Percentiles rank a stretch among this genome's conserved stretches.
Evolutionary conservation across 169 alveolate genomes (phyloP).

Genomic region (Plasmodium cynomolgi): DNA sequence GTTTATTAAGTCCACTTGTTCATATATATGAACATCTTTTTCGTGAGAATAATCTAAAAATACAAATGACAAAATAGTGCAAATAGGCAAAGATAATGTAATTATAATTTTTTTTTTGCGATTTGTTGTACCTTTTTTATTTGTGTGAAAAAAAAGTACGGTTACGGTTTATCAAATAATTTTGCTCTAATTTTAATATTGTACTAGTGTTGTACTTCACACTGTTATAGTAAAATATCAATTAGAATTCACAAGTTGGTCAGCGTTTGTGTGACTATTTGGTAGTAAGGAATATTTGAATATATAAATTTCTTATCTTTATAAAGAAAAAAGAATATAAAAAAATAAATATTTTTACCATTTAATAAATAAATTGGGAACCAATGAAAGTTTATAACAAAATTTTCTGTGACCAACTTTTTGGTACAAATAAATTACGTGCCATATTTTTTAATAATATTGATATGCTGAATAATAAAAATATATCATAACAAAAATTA

Average conservation of each 20-base stretch:
- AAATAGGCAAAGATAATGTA: neutral
- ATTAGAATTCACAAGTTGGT: neutral
- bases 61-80: neutral
- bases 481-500: neutral
- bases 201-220: neutral
- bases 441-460: neutral
- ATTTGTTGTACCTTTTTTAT: neutral
- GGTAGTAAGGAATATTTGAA: neutral
- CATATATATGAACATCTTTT: neutral
- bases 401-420: neutral
- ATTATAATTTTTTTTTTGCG: neutral
- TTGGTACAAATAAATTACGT: neutral
- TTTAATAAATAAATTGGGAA: neutral
- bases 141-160: neutral
- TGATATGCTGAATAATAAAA: neutral
- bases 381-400: neutral
- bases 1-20: neutral
- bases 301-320: neutral
- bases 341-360: neutral
- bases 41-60: neutral
- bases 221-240: neutral
- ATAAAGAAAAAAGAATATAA: neutral
- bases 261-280: neutral
- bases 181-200: neutral
- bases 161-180: neutral